A percentile compares a stretch with the other conserved stretches of the same genome.
phyloP scores from a whole-genome alignment of 192 early-diverging fungal genomes.

The Haplosporangium gracile region DNA sequence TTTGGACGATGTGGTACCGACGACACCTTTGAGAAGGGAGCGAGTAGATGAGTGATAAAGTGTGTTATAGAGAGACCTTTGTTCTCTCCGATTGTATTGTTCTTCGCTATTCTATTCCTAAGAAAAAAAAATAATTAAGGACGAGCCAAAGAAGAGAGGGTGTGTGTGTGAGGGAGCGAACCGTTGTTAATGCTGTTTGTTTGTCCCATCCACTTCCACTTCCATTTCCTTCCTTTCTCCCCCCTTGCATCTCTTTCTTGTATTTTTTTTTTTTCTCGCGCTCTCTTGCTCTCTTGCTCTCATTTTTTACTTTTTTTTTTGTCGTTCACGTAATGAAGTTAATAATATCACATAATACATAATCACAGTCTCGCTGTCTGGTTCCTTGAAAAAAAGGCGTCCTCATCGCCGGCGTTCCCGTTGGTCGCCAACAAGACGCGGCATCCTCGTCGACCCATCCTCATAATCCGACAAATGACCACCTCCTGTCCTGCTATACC shows the following conservation, averaged over 20 bases:
- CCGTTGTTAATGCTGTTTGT: background rate
- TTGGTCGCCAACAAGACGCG: conserved; percentile 20
- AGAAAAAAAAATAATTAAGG: background rate
- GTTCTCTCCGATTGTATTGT: conserved; percentile 1
- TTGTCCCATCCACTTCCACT: background rate
- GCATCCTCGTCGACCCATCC: conserved; percentile 15
- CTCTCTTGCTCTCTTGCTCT: background rate
- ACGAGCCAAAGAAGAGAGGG: background rate
- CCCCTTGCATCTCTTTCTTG: background rate
- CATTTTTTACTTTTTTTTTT: background rate
- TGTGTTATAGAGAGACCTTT: background rate
- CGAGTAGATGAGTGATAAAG: background rate
- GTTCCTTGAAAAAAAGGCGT: too few relatives aligned
- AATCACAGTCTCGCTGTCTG: too few relatives aligned
- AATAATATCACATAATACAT: too few relatives aligned
- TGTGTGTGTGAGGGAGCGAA: background rate
- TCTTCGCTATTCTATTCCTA: background rate
- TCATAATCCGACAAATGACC: conserved; percentile 26
- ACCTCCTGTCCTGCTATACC: conserved; percentile 21
- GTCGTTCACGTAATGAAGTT: too few relatives aligned
- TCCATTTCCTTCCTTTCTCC: background rate
- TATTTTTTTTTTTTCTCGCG: background rate
- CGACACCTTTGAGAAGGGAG: background rate
- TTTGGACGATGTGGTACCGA: background rate
- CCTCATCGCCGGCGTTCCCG: conserved; percentile 31